phyloP scores from a whole-genome alignment of 305 asterid genomes.

The Fraxinus angustifolia region DNA sequence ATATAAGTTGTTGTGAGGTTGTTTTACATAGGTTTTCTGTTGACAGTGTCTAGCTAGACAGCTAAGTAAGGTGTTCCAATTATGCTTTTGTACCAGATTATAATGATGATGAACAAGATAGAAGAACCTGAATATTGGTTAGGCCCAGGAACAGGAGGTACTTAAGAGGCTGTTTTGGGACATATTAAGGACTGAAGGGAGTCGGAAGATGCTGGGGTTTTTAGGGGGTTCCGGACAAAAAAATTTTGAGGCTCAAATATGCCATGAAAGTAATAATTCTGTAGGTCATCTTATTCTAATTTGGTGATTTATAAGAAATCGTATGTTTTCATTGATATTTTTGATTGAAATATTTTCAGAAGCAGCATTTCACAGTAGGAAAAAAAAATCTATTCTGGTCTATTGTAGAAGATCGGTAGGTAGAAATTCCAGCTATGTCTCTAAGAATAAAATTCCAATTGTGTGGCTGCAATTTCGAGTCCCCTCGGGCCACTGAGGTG shows the following conservation, averaged over 20 bases:
- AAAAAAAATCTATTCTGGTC: background rate
- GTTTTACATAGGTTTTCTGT: background rate
- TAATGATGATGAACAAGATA: background rate
- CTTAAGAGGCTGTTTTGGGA: background rate
- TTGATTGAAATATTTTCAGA: background rate
- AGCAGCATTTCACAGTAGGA: background rate
- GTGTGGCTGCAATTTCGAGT: background rate
- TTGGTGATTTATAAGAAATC: background rate
- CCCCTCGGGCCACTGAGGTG: too few species aligned
- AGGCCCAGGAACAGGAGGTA: background rate
- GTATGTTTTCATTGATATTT: background rate
- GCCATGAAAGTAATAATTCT: background rate
- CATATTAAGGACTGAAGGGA: background rate
- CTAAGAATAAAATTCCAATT: background rate
- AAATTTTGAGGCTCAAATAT: background rate
- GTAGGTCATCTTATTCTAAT: background rate
- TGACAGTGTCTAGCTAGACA: background rate
- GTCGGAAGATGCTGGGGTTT: background rate
- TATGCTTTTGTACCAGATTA: background rate
- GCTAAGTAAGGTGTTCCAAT: background rate
- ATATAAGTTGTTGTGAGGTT: background rate
- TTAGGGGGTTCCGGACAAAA: background rate
- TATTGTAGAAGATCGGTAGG: background rate
- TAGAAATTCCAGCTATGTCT: background rate
- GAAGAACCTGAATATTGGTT: background rate